Evolutionary conservation across 768 basidiomycete genomes (phyloP), one percentile per base, ranked within the genome.

Genomic region (Russula sp.): DNA sequence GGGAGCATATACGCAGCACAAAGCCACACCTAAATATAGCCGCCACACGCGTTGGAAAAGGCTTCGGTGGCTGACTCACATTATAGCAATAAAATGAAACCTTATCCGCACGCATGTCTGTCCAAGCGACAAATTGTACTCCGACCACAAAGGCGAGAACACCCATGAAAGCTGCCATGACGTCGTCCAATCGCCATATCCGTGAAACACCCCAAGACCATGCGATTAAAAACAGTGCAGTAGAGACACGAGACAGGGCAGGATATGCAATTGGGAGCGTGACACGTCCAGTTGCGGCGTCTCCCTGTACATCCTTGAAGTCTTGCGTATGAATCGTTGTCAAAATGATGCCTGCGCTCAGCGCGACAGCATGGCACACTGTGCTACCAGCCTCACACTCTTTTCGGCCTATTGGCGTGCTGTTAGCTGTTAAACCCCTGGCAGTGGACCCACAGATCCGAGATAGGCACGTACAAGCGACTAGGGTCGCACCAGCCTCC

Each of bases 261-360:
- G 81, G 81, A 39, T 76, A 74, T 35, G 75, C 73, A 56, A 82
- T 78, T 1, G 80, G 80, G 27, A 82, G 67, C 0, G 80, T 82
- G 1, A 71, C 22, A 4, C 80, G 73, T 0, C 77, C 77, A 0
- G 71, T 70, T n/a, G 71, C 54, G 5, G 68, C 66, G 54, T 82
- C 81, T 0, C 80, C 80, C 20, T 72, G 71, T 14, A 75, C 67
- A 57, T 82, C 81, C 34, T 77, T 73, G 61, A 78, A 82, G 61
- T 82, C 81, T 68, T 81, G 78, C 2, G 78, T 75, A 22, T 81
- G 80, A 11, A 80, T 77, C 4, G 80, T 82, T 0, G 80, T 79
- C 2, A 76, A 68, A 40, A 80, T 74, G 16, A 80, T 75, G 0
- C 72, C 71, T 8, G 74, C 71, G 31, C 76, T 78, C 52, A 77